phyloP scores from a whole-genome alignment of 2,329 filamentous ascomycete genomes.

The Cordyceps fumosorosea region DNA sequence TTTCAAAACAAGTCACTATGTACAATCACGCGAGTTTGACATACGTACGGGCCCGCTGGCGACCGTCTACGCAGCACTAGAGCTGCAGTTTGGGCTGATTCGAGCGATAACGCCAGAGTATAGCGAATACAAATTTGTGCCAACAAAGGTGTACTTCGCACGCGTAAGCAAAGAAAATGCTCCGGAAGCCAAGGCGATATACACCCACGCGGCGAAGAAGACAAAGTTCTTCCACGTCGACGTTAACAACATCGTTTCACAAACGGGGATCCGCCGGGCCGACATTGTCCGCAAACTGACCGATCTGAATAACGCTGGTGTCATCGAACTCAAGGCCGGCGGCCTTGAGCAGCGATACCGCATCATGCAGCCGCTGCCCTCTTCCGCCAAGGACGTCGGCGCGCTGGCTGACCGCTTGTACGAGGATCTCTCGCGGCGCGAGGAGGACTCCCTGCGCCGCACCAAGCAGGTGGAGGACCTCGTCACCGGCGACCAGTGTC shows the following conservation, averaged over 20 bases:
- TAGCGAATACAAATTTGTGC: conserved; percentile 45
- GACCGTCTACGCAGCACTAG: conserved; percentile 54
- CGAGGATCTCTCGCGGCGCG: conserved; percentile 39
- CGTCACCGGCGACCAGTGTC: conserved; percentile 45
- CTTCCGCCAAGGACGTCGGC: conserved; percentile 33
- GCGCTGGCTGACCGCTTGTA: conserved; percentile 42
- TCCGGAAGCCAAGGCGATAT: conserved; percentile 38
- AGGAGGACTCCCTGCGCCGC: conserved; percentile 47
- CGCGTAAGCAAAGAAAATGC: conserved; percentile 31
- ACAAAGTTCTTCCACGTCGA: conserved; percentile 41
- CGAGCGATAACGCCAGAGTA: conserved; percentile 53
- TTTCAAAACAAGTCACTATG: conserved; percentile 35
- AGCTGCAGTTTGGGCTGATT: conserved; percentile 50
- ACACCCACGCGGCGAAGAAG: conserved; percentile 31
- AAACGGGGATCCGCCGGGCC: conserved; percentile 30
- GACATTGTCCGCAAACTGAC: conserved; percentile 50
- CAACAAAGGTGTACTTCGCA: conserved; percentile 25
- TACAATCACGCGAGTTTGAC: conserved; percentile 44
- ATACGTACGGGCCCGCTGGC: conserved; percentile 43
- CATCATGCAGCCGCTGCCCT: conserved; percentile 40
- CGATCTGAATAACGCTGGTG: conserved; percentile 41
- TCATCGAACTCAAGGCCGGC: conserved; percentile 43
- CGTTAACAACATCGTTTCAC: conserved; percentile 32
- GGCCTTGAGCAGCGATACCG: conserved; percentile 50
- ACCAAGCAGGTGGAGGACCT: conserved; percentile 45